Base-by-base conservation (phyloP, 2,329 filamentous ascomycete genomes). In the Ophiostoma sp. region DNA sequence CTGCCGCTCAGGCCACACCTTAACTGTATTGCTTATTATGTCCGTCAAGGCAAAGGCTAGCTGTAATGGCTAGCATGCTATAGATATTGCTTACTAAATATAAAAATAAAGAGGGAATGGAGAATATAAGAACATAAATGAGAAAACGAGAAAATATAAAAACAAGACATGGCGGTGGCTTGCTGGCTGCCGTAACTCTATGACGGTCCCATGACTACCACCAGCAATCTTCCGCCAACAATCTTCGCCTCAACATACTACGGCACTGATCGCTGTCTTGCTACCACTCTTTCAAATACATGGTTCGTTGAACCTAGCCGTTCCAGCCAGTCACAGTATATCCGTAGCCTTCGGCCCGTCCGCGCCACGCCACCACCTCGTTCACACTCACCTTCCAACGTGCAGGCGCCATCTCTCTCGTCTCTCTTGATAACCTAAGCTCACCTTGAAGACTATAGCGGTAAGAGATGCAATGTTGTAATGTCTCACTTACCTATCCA, bases 1-100 rank as follows among this genome's bases (percentile, higher is more conserved):
- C 27, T 14, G 55, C 27, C 55, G 55, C 55, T 60, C 55, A 38
- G 55, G 55, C 55, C 55, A 38, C 55, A 60, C 9, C 55, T 60
- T 60, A 38, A 14, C 27, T 27, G 27, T 27, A 27, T 60, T 60
- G 55, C 6, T 60, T 60, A 38, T 16, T 18, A 1, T 16, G 38
- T 18, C 4, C n/a, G 8, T 16, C 27, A 27, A 27, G 27, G 27
- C 27, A 27, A 27, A 27, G 27, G 27, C 27, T 27, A 27, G 27
- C 27, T 27, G 27, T 27, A 27, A 27, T 27, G 27, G 27, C 27
- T 27, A 27, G 27, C n/a, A 58, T 36, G 4, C 9, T 18, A 36
- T 9, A 8, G 49, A 55, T 55, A 55, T 11, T 27, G n/a, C 27
- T 27, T 36, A 27, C 27, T 55, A 3, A 27, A 27, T 8, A 52